Evolutionary conservation across 179 eudicot genomes (phyloP).

Genomic region (Beta corolliflora): DNA sequence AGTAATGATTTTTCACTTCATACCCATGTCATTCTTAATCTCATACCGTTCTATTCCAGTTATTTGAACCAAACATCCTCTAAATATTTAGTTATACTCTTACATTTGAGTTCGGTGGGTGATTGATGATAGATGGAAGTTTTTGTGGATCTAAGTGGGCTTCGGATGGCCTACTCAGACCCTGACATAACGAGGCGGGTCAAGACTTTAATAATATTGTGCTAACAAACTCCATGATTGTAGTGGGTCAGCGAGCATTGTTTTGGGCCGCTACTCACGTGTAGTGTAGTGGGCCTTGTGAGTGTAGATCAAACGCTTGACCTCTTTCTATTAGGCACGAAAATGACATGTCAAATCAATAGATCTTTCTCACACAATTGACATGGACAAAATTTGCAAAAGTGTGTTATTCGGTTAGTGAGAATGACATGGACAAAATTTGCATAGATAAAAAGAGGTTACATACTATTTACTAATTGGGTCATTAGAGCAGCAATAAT

Average conservation of each 20-base stretch:
- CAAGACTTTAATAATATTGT: not conserved
- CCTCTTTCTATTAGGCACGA: not conserved
- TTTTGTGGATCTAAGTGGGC: constrained; percentile 5
- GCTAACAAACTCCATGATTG: not conserved
- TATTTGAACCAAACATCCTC: too few relatives aligned
- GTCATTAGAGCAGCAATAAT: too few relatives aligned
- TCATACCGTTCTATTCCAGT: too few relatives aligned
- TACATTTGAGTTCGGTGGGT: too few relatives aligned
- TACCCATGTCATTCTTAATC: too few relatives aligned
- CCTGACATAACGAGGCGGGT: not conserved
- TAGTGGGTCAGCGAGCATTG: not conserved
- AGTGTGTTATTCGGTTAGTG: too few relatives aligned
- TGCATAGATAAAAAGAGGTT: too few relatives aligned
- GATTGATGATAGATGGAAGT: not conserved
- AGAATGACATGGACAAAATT: too few relatives aligned
- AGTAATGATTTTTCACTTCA: too few relatives aligned
- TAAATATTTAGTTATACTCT: too few relatives aligned
- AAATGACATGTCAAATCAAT: not conserved
- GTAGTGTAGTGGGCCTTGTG: not conserved
- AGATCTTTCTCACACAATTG: not conserved
- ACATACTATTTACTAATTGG: too few relatives aligned
- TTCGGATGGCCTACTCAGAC: not conserved
- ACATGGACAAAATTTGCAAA: too few relatives aligned
- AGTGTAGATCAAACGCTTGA: not conserved
- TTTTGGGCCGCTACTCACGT: not conserved